These are phyloP conservation scores for Rhizopogon vulgaris DNA, from an alignment of 768 basidiomycete species.

Conservation along the genomic window DNA sequence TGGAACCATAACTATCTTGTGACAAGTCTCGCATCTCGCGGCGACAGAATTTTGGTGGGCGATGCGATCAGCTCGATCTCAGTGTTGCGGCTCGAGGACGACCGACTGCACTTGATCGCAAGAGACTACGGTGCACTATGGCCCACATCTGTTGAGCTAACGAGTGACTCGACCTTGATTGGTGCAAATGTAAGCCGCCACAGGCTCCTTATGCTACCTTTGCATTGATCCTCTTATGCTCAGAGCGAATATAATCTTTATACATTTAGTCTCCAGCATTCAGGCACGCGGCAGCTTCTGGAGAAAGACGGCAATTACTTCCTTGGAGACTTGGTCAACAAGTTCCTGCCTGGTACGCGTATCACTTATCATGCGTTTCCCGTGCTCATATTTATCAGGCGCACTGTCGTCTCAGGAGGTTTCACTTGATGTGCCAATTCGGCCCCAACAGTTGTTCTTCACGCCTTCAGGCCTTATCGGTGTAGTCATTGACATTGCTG, in stretches of 20 bases:
- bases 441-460: constrained; percentile 65
- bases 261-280: constrained; percentile 47
- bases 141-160: constrained; percentile 60
- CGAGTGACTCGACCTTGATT: constrained; percentile 51
- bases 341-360: constrained; percentile 58
- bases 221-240: constrained; percentile 7
- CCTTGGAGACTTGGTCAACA: constrained; percentile 71
- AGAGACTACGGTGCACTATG: constrained; percentile 74
- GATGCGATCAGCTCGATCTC: constrained; percentile 81
- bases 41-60: constrained; percentile 57
- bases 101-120: constrained; percentile 48
- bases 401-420: constrained; percentile 42
- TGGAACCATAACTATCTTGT: constrained; percentile 87
- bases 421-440: constrained; percentile 34
- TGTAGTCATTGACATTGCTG: constrained; percentile 54
- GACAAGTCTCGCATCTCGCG: constrained; percentile 53
- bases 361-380: not conserved
- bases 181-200: constrained; percentile 61
- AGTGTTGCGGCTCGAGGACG: constrained; percentile 45
- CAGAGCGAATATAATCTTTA: constrained; percentile 67
- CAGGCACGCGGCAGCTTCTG: constrained; percentile 39
- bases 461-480: constrained; percentile 79
- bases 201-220: constrained; percentile 4
- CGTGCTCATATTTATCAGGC: constrained; percentile 34
- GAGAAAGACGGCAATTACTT: constrained; percentile 68